Conservation (phyloP, 257 asterid species). For the Penstemon newberryi region DNA sequence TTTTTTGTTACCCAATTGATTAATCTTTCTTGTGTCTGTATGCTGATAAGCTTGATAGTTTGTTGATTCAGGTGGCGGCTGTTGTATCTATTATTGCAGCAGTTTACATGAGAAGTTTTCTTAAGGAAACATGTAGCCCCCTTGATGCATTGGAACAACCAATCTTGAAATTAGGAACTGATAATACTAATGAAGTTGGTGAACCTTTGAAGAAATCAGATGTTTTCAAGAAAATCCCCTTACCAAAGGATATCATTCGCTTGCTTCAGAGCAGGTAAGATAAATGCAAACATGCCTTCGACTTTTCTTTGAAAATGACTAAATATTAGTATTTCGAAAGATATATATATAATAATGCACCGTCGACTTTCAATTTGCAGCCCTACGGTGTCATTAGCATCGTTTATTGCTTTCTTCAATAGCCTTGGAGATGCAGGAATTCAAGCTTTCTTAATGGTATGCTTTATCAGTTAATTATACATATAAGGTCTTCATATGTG, state of each 20-base stretch:
- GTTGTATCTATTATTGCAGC: slow-evolving; percentile 32
- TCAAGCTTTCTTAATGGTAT: slow-evolving; percentile 35
- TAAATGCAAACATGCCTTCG: background rate
- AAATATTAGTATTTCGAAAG: background rate
- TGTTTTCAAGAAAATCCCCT: slow-evolving; percentile 20
- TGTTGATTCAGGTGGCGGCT: slow-evolving; percentile 37
- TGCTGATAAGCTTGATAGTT: background rate
- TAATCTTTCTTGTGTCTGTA: too few relatives aligned
- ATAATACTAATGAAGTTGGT: background rate
- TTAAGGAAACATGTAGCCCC: slow-evolving; percentile 25
- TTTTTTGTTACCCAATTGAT: background rate
- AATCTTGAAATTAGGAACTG: slow-evolving; percentile 9
- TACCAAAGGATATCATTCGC: slow-evolving; percentile 33
- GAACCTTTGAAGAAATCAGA: slow-evolving; percentile 20
- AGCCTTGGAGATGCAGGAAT: slow-evolving; percentile 47
- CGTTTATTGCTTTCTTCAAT: slow-evolving; percentile 58
- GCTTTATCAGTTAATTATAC: background rate
- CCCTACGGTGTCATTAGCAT: slow-evolving; percentile 45
- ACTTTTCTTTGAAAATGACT: background rate
- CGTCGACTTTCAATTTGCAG: slow-evolving; percentile 36
- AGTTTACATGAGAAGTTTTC: slow-evolving; percentile 37
- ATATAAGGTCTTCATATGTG: background rate
- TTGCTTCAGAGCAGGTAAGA: slow-evolving; percentile 45
- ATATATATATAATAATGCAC: too few relatives aligned
- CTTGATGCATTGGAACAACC: slow-evolving; percentile 25